A percentile compares a stretch with the other conserved stretches of the same genome.
phyloP scores from a whole-genome alignment of 2,329 filamentous ascomycete genomes.

The Fusarium anthophilum region DNA sequence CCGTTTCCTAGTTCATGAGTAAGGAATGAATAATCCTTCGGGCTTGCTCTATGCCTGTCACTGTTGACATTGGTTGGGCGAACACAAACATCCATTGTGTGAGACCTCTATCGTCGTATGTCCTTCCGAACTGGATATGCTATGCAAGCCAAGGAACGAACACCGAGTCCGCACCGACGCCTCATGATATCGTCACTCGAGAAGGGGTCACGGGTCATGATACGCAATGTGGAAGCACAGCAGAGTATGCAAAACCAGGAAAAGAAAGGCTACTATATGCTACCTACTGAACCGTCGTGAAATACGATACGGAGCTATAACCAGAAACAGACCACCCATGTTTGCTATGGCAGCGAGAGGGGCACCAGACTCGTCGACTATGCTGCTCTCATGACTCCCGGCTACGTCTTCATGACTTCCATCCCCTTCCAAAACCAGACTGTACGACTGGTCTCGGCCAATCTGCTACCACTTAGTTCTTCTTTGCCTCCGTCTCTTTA shows the following conservation, averaged over 20 bases:
- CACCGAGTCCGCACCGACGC: background rate
- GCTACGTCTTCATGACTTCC: background rate
- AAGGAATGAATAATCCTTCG: background rate
- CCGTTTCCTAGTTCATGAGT: background rate
- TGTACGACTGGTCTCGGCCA: background rate
- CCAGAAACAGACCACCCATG: constrained; percentile 22
- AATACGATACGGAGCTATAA: constrained; percentile 13
- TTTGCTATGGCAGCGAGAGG: constrained; percentile 1
- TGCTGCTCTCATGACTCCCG: constrained; percentile 8
- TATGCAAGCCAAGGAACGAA: background rate
- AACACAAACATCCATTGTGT: background rate
- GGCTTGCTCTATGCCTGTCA: background rate
- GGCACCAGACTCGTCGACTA: constrained; percentile 14
- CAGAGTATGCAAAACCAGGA: background rate
- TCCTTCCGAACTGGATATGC: background rate
- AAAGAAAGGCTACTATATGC: constrained; percentile 39
- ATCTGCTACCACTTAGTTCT: constrained; percentile 40
- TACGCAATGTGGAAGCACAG: background rate
- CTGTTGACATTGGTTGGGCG: background rate
- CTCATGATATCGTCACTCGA: background rate
- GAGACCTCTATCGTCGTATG: background rate
- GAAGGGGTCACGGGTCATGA: background rate
- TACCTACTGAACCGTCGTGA: constrained; percentile 28
- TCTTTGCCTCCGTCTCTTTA: constrained; percentile 49
- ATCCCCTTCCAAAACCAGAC: background rate